Conservation (phyloP, 2,329 filamentous ascomycete species). For the Diplodia scrobiculata region DNA sequence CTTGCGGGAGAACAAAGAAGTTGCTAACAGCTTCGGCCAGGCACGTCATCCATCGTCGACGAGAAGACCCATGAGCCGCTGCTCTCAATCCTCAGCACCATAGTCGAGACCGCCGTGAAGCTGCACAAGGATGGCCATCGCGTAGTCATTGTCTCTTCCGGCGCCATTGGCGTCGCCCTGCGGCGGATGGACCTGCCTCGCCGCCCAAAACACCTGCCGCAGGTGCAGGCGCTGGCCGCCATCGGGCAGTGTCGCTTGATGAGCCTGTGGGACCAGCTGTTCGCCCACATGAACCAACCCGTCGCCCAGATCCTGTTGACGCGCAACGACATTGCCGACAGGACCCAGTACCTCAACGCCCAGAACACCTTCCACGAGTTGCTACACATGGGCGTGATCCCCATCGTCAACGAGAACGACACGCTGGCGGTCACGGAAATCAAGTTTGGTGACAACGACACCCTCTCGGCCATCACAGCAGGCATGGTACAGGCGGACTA, state of each 20-base stretch:
- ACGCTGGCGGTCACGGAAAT: constrained; percentile 96
- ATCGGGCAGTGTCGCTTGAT: constrained; percentile 96
- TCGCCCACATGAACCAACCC: constrained; percentile 82
- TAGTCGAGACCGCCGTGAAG: constrained; percentile 89
- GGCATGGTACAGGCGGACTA: constrained; percentile 97
- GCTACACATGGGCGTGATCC: constrained; percentile 91
- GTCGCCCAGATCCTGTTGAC: constrained; percentile 94
- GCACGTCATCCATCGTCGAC: constrained; percentile 98
- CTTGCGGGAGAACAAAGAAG: constrained; percentile 33
- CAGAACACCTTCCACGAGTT: constrained; percentile 92
- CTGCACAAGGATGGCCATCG: constrained; percentile 87
- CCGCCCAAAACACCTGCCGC: constrained; percentile 84
- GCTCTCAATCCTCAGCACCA: constrained; percentile 83
- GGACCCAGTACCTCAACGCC: constrained; percentile 92
- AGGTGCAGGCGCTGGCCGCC: constrained; percentile 89
- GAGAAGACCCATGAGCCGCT: constrained; percentile 93
- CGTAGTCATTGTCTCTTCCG: constrained; percentile 95
- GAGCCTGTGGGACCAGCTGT: constrained; percentile 91
- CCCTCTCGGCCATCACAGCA: constrained; percentile 90
- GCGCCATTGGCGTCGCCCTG: constrained; percentile 91
- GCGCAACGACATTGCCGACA: constrained; percentile 93
- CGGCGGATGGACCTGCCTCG: constrained; percentile 85
- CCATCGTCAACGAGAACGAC: constrained; percentile 98
- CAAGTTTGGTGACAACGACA: constrained; percentile 99
- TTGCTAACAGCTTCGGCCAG: constrained; percentile 54